phyloP scores from a whole-genome alignment of 1,284 basidiomycete species.

The Flammula alnicola region DNA sequence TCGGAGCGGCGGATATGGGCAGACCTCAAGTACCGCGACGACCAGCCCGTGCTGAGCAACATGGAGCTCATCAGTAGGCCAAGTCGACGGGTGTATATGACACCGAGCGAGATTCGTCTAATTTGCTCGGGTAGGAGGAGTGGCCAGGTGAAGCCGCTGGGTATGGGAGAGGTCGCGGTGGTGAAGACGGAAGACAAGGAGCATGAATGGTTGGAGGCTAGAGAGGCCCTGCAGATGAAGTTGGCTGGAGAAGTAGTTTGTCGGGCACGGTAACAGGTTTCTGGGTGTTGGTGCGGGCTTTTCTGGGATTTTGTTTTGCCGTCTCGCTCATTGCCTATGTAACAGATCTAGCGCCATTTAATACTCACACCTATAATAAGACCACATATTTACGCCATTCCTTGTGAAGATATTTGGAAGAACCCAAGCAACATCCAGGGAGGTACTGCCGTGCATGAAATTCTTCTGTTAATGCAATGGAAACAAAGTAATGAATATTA shows the following conservation, averaged over 20 bases:
- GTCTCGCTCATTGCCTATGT: background rate
- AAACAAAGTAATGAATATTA: no score
- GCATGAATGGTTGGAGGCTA: conserved; percentile 74
- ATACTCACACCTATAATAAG: no score
- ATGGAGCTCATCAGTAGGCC: conserved; percentile 81
- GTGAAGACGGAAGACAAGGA: conserved; percentile 73
- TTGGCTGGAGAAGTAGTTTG: conserved; percentile 77
- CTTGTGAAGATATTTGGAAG: no score
- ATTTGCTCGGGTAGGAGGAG: conserved; percentile 77
- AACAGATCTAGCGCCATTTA: no score
- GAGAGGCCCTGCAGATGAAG: conserved; percentile 68
- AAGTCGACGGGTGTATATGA: conserved; percentile 77
- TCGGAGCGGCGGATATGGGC: conserved; percentile 83
- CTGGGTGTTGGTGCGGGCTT: no score
- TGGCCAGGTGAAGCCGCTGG: conserved; percentile 72
- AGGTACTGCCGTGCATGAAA: no score
- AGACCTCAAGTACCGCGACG: conserved; percentile 87
- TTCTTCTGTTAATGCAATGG: no score
- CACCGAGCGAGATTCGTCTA: conserved; percentile 68
- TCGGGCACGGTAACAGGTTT: conserved; percentile 57
- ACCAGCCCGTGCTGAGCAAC: conserved; percentile 75
- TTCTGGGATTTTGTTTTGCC: background rate
- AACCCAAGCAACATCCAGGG: no score
- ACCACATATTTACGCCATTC: no score
- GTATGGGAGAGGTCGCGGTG: conserved; percentile 87